Percentiles rank a stretch among this genome's conserved stretches.
Evolutionary conservation across 768 basidiomycete genomes (phyloP).

Genomic region (Tremella mesenterica): DNA sequence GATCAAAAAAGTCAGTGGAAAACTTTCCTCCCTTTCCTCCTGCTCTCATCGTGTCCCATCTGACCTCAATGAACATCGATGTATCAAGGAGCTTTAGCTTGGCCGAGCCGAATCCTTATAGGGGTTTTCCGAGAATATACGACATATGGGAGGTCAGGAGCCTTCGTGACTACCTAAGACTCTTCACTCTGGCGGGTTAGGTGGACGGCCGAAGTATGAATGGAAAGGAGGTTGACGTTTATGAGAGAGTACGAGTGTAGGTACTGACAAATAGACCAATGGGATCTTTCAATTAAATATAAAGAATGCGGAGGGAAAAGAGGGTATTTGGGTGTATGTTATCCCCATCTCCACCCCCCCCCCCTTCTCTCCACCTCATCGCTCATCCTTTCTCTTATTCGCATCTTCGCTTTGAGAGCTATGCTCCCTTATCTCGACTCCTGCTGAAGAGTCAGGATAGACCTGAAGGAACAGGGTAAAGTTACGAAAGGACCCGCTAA

Average conservation of each 20-base stretch:
- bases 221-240: background rate
- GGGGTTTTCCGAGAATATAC: too few species aligned
- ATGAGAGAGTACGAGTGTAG: too few species aligned
- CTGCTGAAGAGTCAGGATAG: constrained; percentile 55
- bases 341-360: background rate
- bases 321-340: constrained; percentile 56
- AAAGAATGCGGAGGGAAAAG: constrained; percentile 62
- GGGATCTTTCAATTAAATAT: constrained; percentile 80
- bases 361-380: background rate
- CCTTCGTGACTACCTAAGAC: background rate
- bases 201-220: background rate
- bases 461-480: constrained; percentile 60
- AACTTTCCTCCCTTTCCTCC: background rate
- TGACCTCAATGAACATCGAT: too few species aligned
- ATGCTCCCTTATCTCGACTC: background rate
- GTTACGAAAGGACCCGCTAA: constrained; percentile 35
- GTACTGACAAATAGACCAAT: constrained; percentile 61
- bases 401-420: background rate
- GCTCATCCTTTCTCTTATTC: background rate
- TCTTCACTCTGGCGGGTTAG: too few species aligned
- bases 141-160: too few species aligned
- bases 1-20: constrained; percentile 42
- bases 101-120: too few species aligned
- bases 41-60: constrained; percentile 3
- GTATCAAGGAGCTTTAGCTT: too few species aligned